Evolutionary conservation across 176 grass and related monocot genomes (phyloP).

Genomic region (Oryza rufipogon): DNA sequence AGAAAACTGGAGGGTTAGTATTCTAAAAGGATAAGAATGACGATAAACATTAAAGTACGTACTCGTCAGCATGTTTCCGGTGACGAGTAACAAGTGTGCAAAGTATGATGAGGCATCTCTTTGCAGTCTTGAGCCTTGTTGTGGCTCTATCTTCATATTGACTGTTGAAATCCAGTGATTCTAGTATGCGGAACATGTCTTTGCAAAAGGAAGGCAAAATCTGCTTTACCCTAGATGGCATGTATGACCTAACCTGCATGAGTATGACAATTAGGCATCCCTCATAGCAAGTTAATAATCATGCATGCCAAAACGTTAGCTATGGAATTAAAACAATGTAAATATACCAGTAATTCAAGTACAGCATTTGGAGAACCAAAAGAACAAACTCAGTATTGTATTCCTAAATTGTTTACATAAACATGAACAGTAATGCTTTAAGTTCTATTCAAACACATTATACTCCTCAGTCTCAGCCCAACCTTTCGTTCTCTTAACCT

Average conservation of each 20-base stretch:
- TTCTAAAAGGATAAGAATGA: conserved; percentile 41
- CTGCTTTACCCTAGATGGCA: conserved; percentile 68
- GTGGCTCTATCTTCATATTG: conserved; percentile 42
- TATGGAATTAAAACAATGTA: conserved; percentile 16
- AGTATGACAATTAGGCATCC: conserved; percentile 38
- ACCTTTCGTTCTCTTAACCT: background rate
- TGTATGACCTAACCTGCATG: conserved; percentile 83
- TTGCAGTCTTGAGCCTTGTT: conserved; percentile 73
- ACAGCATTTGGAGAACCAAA: background rate
- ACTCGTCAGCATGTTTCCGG: conserved; percentile 85
- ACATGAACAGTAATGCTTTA: conserved; percentile 6
- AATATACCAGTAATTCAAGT: conserved; percentile 17
- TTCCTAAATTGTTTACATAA: conserved; percentile 23
- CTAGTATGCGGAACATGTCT: conserved; percentile 74
- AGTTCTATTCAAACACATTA: background rate
- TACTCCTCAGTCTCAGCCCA: background rate
- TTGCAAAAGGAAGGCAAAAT: conserved; percentile 81
- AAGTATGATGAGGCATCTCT: conserved; percentile 88
- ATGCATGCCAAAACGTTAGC: background rate
- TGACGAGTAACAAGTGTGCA: conserved; percentile 81
- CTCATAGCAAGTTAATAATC: conserved; percentile 36
- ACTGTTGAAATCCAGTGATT: conserved; percentile 65
- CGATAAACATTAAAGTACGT: conserved; percentile 36
- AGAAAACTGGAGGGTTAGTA: conserved; percentile 48
- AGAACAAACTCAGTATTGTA: background rate